These are phyloP conservation scores for Phytophthora pinifolia DNA, from an alignment of 352 stramenopile genomes.

Conservation along the genomic window DNA sequence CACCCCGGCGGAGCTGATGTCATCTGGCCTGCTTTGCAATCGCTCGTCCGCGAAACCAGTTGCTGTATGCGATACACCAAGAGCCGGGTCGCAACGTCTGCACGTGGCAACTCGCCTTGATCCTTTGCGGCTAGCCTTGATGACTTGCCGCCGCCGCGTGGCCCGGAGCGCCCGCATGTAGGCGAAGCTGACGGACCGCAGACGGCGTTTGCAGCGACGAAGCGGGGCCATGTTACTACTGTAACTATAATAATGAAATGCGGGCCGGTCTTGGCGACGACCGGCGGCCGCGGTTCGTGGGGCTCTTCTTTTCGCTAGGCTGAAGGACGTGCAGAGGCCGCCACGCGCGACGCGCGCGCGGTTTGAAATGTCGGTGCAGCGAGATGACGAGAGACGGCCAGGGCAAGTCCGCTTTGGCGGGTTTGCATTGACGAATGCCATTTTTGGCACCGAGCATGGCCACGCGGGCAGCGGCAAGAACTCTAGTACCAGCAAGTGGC, in stretches of 20 bases:
- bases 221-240: neutral
- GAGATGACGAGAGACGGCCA: no score
- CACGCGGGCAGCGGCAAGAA: constrained; percentile 7
- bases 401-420: no score
- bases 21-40: constrained; percentile 21
- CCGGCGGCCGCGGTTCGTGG: no score
- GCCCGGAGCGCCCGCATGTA: constrained; percentile 3
- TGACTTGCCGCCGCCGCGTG: no score
- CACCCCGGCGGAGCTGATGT: neutral
- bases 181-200: constrained; percentile 6
- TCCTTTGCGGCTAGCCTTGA: no score
- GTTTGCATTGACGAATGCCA: constrained; percentile 16
- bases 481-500: neutral
- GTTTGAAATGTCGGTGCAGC: constrained; percentile 8
- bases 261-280: no score
- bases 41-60: constrained; percentile 26
- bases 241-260: constrained; percentile 29
- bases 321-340: neutral
- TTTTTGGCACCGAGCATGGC: constrained; percentile 10
- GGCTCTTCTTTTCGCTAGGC: constrained; percentile 20
- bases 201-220: neutral
- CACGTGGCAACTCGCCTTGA: constrained; percentile 1
- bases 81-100: constrained; percentile 22
- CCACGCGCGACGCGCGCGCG: constrained; percentile 9
- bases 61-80: constrained; percentile 31